phyloP scores from a whole-genome alignment of 805 yeast species.

The Metschnikowia chrysomelidarum region DNA sequence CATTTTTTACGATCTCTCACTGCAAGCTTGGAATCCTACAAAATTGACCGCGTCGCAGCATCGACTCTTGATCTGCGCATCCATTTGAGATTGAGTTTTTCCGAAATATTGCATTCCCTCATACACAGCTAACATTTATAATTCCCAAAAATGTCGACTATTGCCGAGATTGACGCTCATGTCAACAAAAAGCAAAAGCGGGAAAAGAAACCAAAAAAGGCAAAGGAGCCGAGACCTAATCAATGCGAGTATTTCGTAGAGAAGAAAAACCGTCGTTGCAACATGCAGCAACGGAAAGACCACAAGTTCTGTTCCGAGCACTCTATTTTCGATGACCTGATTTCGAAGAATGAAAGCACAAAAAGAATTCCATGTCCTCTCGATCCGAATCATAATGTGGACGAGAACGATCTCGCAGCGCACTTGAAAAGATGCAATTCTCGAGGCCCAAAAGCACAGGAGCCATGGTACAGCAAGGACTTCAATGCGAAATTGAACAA shows the following conservation, averaged over 20 bases:
- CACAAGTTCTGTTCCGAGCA: constrained; percentile 65
- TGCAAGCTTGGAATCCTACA: no score
- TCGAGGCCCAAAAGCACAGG: constrained; percentile 30
- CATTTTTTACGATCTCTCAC: no score
- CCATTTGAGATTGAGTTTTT: no score
- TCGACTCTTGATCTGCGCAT: no score
- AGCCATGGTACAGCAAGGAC: constrained; percentile 53
- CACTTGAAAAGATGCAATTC: constrained; percentile 67
- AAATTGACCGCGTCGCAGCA: no score
- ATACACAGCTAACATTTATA: no score
- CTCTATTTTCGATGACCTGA: constrained; percentile 25
- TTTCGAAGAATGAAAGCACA: constrained; percentile 19
- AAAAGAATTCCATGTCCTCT: constrained; percentile 69
- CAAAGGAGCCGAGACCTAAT: constrained; percentile 8
- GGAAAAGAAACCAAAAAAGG: constrained; percentile 5
- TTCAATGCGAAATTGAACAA: constrained; percentile 37
- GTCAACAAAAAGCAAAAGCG: constrained; percentile 4
- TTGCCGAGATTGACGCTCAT: no score
- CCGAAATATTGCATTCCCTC: no score
- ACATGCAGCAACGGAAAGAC: constrained; percentile 53
- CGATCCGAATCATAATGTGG: constrained; percentile 72
- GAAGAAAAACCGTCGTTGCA: constrained; percentile 56
- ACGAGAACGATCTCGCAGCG: constrained; percentile 51
- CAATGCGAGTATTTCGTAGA: constrained; percentile 49
- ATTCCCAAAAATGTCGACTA: no score